phyloP scores from a whole-genome alignment of 768 basidiomycete genomes.

The Suillus subaureus region DNA sequence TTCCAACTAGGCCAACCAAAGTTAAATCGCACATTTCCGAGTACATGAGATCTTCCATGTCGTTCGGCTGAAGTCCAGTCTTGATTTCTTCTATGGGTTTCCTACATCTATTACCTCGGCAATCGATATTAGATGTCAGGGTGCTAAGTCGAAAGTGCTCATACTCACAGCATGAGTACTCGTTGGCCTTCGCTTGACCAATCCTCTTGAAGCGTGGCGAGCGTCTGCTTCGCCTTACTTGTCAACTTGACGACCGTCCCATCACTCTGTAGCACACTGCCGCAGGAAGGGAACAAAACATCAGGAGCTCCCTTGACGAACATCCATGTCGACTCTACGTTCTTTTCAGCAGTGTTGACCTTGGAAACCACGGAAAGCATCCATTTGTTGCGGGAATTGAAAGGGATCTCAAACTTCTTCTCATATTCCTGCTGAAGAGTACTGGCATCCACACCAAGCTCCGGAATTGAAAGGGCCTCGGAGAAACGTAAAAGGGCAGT shows the following conservation, averaged over 20 bases:
- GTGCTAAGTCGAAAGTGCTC: not conserved
- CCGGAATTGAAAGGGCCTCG: constrained; percentile 19
- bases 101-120: constrained; percentile 1
- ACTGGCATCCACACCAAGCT: too few species aligned
- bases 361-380: constrained; percentile 37
- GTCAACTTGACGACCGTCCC: constrained; percentile 28
- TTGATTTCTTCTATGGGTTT: constrained; percentile 9
- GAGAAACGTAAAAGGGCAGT: constrained; percentile 48
- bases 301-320: constrained; percentile 57
- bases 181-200: constrained; percentile 48
- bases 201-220: constrained; percentile 28
- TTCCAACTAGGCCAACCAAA: constrained; percentile 49
- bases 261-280: constrained; percentile 23
- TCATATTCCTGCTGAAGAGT: too few species aligned
- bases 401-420: too few species aligned
- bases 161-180: constrained; percentile 41
- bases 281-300: constrained; percentile 40
- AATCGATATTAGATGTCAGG: not conserved
- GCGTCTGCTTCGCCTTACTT: constrained; percentile 11
- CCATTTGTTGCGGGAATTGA: too few species aligned
- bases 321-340: constrained; percentile 26
- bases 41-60: constrained; percentile 36
- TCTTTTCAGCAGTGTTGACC: constrained; percentile 6
- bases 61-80: constrained; percentile 13
- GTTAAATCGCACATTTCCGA: constrained; percentile 36